Conservation (phyloP, 1,284 basidiomycete genomes). For the Boletus semigastroideus region DNA sequence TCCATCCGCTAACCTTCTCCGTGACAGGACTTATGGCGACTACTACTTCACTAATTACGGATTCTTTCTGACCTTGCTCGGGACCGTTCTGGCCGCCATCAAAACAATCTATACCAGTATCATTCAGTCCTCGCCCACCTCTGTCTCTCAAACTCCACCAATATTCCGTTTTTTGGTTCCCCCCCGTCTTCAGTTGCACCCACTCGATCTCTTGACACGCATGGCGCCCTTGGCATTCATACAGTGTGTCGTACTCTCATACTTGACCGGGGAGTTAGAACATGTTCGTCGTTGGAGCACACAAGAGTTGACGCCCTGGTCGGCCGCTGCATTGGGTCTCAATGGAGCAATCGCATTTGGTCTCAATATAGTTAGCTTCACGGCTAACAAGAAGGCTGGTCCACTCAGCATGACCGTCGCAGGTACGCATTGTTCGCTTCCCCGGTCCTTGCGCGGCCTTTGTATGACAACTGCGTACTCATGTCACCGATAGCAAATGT, state of each 20-base stretch:
- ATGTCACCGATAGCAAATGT: constrained; percentile 63
- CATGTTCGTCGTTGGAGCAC: constrained; percentile 54
- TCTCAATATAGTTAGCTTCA: constrained; percentile 89
- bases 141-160: constrained; percentile 18
- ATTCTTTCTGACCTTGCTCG: constrained; percentile 81
- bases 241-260: constrained; percentile 78
- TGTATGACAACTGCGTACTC: background rate
- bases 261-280: constrained; percentile 76
- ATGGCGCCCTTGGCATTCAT: constrained; percentile 88
- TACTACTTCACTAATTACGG: constrained; percentile 86
- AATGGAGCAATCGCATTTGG: constrained; percentile 89
- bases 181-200: constrained; percentile 62
- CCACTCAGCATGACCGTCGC: constrained; percentile 87
- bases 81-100: constrained; percentile 85
- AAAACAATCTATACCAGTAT: constrained; percentile 91
- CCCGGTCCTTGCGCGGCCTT: background rate
- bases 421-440: constrained; percentile 44
- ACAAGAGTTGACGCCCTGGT: constrained; percentile 49
- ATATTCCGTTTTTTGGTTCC: constrained; percentile 37
- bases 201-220: constrained; percentile 81
- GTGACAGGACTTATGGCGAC: constrained; percentile 80
- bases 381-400: constrained; percentile 87
- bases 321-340: constrained; percentile 58
- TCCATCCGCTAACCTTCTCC: background rate
- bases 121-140: constrained; percentile 52